Base-by-base conservation (phyloP, 129 eudicot genomes). In the Pittosporum tobira region DNA sequence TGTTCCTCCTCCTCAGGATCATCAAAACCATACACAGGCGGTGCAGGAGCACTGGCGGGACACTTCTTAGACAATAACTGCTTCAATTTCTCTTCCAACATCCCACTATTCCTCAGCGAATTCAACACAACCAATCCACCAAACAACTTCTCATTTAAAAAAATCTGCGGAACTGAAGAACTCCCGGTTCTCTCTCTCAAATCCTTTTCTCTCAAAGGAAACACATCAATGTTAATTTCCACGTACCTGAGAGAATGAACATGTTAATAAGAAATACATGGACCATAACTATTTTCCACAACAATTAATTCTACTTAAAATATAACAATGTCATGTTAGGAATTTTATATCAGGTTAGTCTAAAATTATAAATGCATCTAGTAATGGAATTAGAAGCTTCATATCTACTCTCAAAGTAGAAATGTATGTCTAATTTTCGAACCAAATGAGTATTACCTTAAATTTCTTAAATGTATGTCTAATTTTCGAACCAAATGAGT, bases 211-310 rank as follows among this genome's bases (percentile, higher is more conserved):
- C 96, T 61, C 4, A 62, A 21, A 7, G 94, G 83, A 62, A 68
- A 93, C 72, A 93, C 99, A 70, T 93, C 99, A 18, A 93, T 59
- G 59, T 93, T 93, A 48, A 93, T 93, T 65, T 93, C 99, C 27
- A 78, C 85, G 78, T 71, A 93, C 37, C 71, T 55, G 38, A 55
- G 4, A 16, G 11, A 20, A 30, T 40, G n/a, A 40, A 1, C 3
- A 40, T 1, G 46, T 40, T n/a, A 28, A 52, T 27, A 27, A 52
- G 0, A 27, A 34, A 34, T 34, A 34, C 40, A 8, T n/a, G n/a
- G n/a, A n/a, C n/a, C n/a, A n/a, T n/a, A n/a, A n/a, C n/a, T n/a
- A n/a, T n/a, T n/a, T n/a, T n/a, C n/a, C n/a, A n/a, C n/a, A n/a
- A n/a, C n/a, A n/a, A n/a, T n/a, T n/a, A n/a, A n/a, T n/a, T n/a